Evolutionary conservation across 2,329 filamentous ascomycete species (phyloP), one percentile per base, ranked within the genome.

Genomic region (Raffaelea arxii): DNA sequence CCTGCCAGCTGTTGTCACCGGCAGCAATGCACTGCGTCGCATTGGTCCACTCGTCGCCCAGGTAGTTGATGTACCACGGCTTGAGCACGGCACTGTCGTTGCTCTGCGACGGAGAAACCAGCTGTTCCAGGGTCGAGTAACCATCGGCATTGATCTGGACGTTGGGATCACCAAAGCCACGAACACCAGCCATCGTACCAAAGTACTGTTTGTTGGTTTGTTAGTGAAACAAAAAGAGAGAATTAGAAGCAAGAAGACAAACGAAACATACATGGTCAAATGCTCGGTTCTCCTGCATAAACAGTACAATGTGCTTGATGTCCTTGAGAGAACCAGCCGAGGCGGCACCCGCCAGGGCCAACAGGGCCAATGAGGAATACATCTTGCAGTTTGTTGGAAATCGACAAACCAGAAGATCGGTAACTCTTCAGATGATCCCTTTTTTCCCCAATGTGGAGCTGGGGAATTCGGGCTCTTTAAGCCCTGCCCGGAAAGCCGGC

Each of bases 91-190:
- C 63, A 7, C 70, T 63, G 24, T 65, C 56, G 9, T 61, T 63
- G 4, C 66, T 67, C 49, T 70, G 55, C 9, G 51, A 51, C 4
- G 59, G n/a, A n/a, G n/a, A n/a, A n/a, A n/a, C n/a, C n/a, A n/a
- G n/a, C 67, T 76, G 72, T 49, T 74, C 65, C 63, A 68, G 75
- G 12, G 72, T 64, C 2, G 69, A 58, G n/a, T 67, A 66, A 52
- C 67, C 63, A 50, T 67, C 62, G 9, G 64, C 53, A 49, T 72
- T 71, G 38, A 71, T 56, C 53, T 73, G 69, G 2, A 70, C 67
- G 50, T 76, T 76, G 9, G 72, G 72, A 51, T 77, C 74, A 39
- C 69, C 71, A 57, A 77, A 76, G 11, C 72, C 72, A 36, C 73
- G 66, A 22, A 75, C 67, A 27, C 71, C 72, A 16, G 70, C 65